Evolutionary conservation across 768 basidiomycete genomes (phyloP).

Genomic region (Trametes cingulata): DNA sequence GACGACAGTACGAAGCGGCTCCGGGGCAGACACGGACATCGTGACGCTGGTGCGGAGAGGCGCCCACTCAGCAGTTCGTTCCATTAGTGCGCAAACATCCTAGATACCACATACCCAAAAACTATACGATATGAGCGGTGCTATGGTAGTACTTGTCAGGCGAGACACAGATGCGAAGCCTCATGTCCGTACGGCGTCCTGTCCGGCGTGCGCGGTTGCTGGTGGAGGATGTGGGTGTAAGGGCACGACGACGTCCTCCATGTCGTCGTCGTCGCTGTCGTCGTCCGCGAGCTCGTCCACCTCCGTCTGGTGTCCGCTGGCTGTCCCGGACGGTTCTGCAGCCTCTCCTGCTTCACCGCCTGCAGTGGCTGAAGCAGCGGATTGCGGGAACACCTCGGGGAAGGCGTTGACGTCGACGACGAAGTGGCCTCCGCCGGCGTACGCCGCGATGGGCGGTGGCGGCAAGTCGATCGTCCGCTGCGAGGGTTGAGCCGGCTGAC

Average conservation of each 20-base stretch:
- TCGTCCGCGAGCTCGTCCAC: slow-evolving; percentile 16
- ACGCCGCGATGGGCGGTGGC: slow-evolving; percentile 17
- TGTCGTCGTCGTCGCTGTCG: slow-evolving; percentile 28
- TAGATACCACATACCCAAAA: background rate
- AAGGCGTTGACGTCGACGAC: slow-evolving; percentile 30
- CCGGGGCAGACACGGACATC: no score
- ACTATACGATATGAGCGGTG: background rate
- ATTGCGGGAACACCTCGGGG: slow-evolving; percentile 16
- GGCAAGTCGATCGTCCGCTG: background rate
- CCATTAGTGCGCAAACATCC: background rate
- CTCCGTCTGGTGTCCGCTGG: slow-evolving; percentile 15
- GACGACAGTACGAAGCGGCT: no score
- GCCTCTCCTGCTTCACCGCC: background rate
- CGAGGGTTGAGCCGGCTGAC: background rate
- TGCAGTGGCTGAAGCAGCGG: background rate
- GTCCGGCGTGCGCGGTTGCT: background rate
- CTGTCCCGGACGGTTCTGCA: background rate
- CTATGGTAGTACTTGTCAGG: background rate
- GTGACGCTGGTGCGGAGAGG: no score
- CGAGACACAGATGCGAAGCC: background rate
- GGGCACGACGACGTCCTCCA: slow-evolving; percentile 33
- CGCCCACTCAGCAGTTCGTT: no score
- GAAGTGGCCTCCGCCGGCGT: slow-evolving; percentile 10
- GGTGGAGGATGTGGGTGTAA: background rate
- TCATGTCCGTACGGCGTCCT: slow-evolving; percentile 19